phyloP scores from a whole-genome alignment of 1,284 basidiomycete genomes.

The Lignosus rhinocerotis region DNA sequence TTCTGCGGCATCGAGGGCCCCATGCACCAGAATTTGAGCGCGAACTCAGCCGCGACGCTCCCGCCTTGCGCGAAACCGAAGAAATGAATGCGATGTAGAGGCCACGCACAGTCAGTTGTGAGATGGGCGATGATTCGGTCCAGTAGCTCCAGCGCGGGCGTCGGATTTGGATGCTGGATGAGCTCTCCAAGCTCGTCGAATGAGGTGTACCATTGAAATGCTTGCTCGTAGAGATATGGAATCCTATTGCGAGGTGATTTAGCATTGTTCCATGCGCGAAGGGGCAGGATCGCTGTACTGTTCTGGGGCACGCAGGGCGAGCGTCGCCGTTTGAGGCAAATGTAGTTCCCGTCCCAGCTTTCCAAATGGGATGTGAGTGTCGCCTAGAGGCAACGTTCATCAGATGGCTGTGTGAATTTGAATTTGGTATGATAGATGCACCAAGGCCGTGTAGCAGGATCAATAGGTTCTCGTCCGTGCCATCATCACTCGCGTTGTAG shows the following conservation, averaged over 20 bases:
- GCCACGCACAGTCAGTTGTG: slow-evolving; percentile 64
- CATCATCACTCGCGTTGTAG: slow-evolving; percentile 73
- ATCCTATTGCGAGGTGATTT: slow-evolving; percentile 45
- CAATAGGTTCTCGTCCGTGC: slow-evolving; percentile 84
- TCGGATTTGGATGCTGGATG: slow-evolving; percentile 71
- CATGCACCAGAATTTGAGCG: slow-evolving; percentile 49
- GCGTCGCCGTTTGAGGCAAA: slow-evolving; percentile 84
- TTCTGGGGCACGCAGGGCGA: slow-evolving; percentile 79
- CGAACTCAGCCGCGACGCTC: slow-evolving; percentile 73
- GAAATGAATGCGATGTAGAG: slow-evolving; percentile 68
- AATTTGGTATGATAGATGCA: slow-evolving; percentile 36
- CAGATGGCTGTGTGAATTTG: background rate
- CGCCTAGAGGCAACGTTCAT: slow-evolving; percentile 51
- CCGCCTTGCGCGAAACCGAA: slow-evolving; percentile 93
- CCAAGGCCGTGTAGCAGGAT: slow-evolving; percentile 88
- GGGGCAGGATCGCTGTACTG: slow-evolving; percentile 42
- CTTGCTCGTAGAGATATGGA: slow-evolving; percentile 78
- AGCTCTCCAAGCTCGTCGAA: slow-evolving; percentile 81
- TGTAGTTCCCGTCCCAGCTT: slow-evolving; percentile 73
- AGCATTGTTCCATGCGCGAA: background rate
- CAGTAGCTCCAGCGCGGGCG: slow-evolving; percentile 60
- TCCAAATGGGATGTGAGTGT: slow-evolving; percentile 77
- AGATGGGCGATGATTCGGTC: slow-evolving; percentile 59
- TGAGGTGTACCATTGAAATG: slow-evolving; percentile 88
- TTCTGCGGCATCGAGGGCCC: slow-evolving; percentile 36